Evolutionary conservation across 2,329 filamentous ascomycete species (phyloP), one percentile per base, ranked within the genome.

Genomic region (Cladosporium sp.): DNA sequence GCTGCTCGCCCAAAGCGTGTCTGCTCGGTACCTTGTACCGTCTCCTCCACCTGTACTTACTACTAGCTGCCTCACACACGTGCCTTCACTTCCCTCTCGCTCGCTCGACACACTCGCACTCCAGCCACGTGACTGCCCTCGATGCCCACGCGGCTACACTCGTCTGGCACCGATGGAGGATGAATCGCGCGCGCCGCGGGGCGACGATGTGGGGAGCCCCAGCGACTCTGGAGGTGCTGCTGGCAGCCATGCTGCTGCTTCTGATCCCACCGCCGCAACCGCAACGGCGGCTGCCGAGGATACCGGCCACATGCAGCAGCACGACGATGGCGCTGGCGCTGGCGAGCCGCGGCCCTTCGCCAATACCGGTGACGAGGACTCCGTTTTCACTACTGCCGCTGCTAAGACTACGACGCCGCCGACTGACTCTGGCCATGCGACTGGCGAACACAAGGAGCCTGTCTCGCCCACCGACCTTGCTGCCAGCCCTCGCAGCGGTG

Each of bases 401-500:
- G 25, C 42, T 5, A 22, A 39, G 7, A 25, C 42, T 3, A 56
- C 42, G 22, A 12, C 45, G 15, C n/a, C 39, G 30, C 19, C n/a
- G 14, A 36, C 54, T 14, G 25, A 43, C 30, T 22, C 22, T 17
- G 40, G 25, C 22, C 37, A 54, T 22, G 51, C 25, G 22, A 45
- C 22, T 43, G 25, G 20, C 28, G 38, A 42, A 19, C 39, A 30
- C 30, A 55, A 55, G 28, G 39, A 43, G 8, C 14, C 39, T 5
- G 19, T 19, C 43, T 28, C 38, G 17, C 38, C 51, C 8, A 37
- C 51, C 25, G 54, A 56, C 20, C 30, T 56, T 19, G 30, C 54
- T 17, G 19, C 54, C 30, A 56, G 59, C 47, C 56, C 30, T 36
- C 42, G 51, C 61, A 50, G 57, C 61, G 17, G 51, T 62, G 30